Percentiles rank a stretch among this genome's conserved stretches.
Conservation (phyloP, 139 green algal species). For the Coccomyxa sp. region DNA sequence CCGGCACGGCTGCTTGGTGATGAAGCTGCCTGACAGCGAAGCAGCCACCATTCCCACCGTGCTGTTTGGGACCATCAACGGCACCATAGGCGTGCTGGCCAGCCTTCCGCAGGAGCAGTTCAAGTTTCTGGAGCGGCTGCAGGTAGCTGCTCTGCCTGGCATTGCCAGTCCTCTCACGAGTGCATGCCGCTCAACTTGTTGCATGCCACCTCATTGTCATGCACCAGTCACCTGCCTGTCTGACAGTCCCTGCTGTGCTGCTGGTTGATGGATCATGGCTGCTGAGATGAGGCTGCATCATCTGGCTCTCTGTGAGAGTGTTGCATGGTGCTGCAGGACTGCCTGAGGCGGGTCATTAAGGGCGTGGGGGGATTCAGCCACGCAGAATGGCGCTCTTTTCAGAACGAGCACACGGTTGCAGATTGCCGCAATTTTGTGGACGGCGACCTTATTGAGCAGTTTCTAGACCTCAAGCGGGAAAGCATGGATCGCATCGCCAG, state of each 20-base stretch:
- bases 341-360: constrained; percentile 60
- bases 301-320: no score
- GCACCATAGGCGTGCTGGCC: constrained; percentile 87
- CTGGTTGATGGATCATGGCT: no score
- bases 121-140: constrained; percentile 63
- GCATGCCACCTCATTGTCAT: background rate
- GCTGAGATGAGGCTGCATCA: no score
- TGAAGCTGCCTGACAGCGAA: constrained; percentile 83
- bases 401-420: constrained; percentile 58
- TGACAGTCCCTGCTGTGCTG: no score
- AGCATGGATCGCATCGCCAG: constrained; percentile 31
- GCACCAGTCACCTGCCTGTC: no score
- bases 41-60: constrained; percentile 62
- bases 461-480: constrained; percentile 77
- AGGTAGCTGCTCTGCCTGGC: constrained; percentile 37
- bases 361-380: constrained; percentile 89
- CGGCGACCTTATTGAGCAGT: constrained; percentile 92
- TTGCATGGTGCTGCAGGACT: constrained; percentile 38
- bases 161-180: no score
- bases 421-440: constrained; percentile 79
- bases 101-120: constrained; percentile 68
- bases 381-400: constrained; percentile 76
- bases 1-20: constrained; percentile 87
- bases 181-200: background rate
- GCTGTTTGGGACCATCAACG: constrained; percentile 88